A percentile compares a stretch with the other conserved stretches of the same genome.
Evolutionary conservation across 1,284 basidiomycete species (phyloP).

Genomic region (Sparassis latifolia): DNA sequence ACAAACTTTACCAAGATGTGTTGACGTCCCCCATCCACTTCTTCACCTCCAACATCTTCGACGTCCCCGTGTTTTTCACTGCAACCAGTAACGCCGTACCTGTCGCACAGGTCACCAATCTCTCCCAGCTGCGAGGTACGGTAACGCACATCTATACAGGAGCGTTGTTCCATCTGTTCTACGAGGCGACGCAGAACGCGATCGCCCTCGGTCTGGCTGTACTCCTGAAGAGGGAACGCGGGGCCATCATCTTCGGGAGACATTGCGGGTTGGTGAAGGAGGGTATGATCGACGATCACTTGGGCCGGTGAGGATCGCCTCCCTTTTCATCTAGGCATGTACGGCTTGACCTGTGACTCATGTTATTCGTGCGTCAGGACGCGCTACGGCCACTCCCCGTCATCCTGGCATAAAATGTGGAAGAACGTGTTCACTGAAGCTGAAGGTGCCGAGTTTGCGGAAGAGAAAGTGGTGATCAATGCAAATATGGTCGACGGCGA

Average conservation of each 20-base stretch:
- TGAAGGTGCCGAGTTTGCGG: neutral
- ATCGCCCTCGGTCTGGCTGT: constrained; percentile 25
- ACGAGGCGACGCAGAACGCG: constrained; percentile 27
- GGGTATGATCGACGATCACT: constrained; percentile 23
- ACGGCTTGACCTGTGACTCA: neutral
- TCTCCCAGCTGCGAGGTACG: constrained; percentile 15
- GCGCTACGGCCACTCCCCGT: constrained; percentile 25
- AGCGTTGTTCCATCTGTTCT: constrained; percentile 31
- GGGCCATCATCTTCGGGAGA: constrained; percentile 25
- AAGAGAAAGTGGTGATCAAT: neutral
- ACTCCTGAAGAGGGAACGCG: constrained; percentile 19
- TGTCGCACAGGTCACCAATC: constrained; percentile 6
- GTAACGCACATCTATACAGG: constrained; percentile 27
- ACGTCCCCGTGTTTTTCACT: neutral
- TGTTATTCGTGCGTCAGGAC: constrained; percentile 10
- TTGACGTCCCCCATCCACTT: constrained; percentile 22
- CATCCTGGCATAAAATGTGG: constrained; percentile 24
- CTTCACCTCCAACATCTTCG: constrained; percentile 28
- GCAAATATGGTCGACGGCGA: no score
- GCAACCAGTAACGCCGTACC: neutral
- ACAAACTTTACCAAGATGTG: constrained; percentile 22
- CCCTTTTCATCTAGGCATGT: neutral
- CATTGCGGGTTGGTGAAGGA: constrained; percentile 24
- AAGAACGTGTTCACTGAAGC: constrained; percentile 19
- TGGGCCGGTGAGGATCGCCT: constrained; percentile 16